Evolutionary conservation across 257 asterid species (phyloP).

Genomic region (Nicotiana tomentosiformis): DNA sequence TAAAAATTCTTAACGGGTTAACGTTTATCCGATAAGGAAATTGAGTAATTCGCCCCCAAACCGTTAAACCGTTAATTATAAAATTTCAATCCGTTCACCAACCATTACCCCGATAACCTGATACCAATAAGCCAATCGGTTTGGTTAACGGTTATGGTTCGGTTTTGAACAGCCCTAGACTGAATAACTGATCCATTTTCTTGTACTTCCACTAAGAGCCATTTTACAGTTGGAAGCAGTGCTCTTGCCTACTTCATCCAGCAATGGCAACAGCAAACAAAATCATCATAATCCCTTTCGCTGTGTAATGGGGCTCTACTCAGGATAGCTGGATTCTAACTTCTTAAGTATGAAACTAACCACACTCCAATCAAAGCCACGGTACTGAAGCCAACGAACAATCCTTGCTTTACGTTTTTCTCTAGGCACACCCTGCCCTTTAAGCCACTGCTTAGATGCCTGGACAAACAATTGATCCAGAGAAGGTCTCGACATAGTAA

Average conservation of each 20-base stretch:
- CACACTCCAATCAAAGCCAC: slow-evolving; percentile 75
- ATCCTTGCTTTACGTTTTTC: slow-evolving; percentile 72
- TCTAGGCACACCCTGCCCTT: slow-evolving; percentile 39
- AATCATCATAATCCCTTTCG: not conserved
- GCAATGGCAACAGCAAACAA: not conserved
- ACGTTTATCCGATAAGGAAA: too few relatives aligned
- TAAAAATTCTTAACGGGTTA: too few relatives aligned
- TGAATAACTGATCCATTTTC: not conserved
- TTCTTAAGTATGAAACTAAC: slow-evolving; percentile 44
- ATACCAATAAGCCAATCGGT: too few relatives aligned
- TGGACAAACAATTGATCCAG: slow-evolving; percentile 54
- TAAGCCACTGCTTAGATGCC: slow-evolving; percentile 82
- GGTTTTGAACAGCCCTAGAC: not conserved
- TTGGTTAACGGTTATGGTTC: too few relatives aligned
- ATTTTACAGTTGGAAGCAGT: not conserved
- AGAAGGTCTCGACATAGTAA: slow-evolving; percentile 58
- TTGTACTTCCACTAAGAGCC: not conserved
- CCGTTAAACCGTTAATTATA: too few relatives aligned
- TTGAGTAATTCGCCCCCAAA: too few relatives aligned
- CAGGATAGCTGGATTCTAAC: slow-evolving; percentile 42
- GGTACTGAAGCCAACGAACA: slow-evolving; percentile 86
- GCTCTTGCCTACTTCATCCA: not conserved
- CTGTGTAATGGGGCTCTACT: slow-evolving; percentile 22
- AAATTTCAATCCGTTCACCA: too few relatives aligned
- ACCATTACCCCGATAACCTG: too few relatives aligned